Evolutionary conservation across 495 filamentous ascomycete genomes (phyloP), one percentile per base, ranked within the genome.

Genomic region (Jackrogersella minutella): DNA sequence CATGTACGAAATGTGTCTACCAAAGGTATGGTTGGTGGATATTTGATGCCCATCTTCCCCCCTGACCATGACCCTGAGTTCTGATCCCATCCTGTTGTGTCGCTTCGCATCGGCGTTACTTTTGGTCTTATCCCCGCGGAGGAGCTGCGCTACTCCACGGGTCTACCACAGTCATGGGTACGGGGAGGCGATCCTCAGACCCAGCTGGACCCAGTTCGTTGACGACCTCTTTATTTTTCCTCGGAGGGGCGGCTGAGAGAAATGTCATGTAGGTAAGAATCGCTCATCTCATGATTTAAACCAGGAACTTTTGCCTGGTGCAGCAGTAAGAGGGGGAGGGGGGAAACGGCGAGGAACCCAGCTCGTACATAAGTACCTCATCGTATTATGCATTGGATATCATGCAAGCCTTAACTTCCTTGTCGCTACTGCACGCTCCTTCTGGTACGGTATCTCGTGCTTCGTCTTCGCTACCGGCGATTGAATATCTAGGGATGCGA

Each of bases 91-190:
- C 14, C 47, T 21, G 37, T 46, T 31, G 56, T 58, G 30, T 33
- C 33, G 53, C 52, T 49, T 59, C 62, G 55, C 55, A 21, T 65
- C 62, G 62, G 62, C 47, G 54, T 49, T 59, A 37, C 22, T 24
- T 13, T 64, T 51, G 26, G 24, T 14, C 44, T 26, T 49, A 49
- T 49, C 44, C 13, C 26, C 44, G 44, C 31, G 22, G 41, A 46
- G 41, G 46, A n/a, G 33, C n/a, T n/a, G 49, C 10, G n/a, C 30
- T 46, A 46, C 41, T 46, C 31, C 47, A 31, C 14, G 3, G 4
- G 19, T 21, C 30, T 24, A 22, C 40, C 30, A 22, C 21, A 44
- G 13, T 19, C 40, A 51, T 36, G 49, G 49, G 30, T 36, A 52
- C 30, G 44, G 44, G 24, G n/a, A 31, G 22, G 13, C 44, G 44